These are phyloP conservation scores for Malus sieversii DNA, from an alignment of 306 rosid species.

Conservation along the genomic window DNA sequence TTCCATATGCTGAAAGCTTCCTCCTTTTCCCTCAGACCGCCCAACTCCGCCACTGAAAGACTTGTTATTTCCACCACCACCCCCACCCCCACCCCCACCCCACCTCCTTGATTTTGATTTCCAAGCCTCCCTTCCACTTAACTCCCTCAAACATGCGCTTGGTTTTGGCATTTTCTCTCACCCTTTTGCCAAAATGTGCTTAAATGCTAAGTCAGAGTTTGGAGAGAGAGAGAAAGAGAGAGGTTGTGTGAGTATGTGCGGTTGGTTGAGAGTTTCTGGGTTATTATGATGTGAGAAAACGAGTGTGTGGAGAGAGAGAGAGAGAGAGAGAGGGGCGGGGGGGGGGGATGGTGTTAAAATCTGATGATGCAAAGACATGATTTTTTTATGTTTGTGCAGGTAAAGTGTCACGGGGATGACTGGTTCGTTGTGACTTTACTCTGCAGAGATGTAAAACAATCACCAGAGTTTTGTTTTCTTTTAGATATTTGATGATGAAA, in stretches of 20 bases:
- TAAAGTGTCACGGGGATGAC: conserved; percentile 73
- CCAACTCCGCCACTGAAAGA: background rate
- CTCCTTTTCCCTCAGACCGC: conserved; percentile 16
- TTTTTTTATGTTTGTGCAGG: conserved; percentile 27
- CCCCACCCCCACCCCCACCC: conserved; percentile 26
- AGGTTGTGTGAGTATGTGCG: conserved; percentile 8
- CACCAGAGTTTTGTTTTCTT: conserved; percentile 2
- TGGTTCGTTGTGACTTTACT: conserved; percentile 29
- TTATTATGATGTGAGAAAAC: background rate
- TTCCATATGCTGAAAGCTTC: conserved; percentile 47
- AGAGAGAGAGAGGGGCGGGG: background rate
- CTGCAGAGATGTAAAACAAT: conserved; percentile 13
- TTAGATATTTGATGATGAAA: conserved; percentile 30
- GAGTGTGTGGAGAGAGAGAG: background rate
- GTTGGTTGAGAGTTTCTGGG: background rate
- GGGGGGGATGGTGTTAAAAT: background rate
- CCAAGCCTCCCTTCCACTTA: conserved; percentile 57
- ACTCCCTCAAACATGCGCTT: conserved; percentile 51
- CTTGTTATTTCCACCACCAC: conserved; percentile 16
- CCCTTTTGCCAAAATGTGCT: conserved; percentile 3
- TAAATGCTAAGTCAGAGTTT: background rate
- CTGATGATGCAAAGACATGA: conserved; percentile 24
- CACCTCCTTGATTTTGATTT: conserved; percentile 61
- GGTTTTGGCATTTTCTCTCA: conserved; percentile 39
- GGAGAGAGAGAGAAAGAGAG: conserved; percentile 2